Evolutionary conservation across 495 filamentous ascomycete genomes (phyloP).

Genomic region (Xylaria scruposa): DNA sequence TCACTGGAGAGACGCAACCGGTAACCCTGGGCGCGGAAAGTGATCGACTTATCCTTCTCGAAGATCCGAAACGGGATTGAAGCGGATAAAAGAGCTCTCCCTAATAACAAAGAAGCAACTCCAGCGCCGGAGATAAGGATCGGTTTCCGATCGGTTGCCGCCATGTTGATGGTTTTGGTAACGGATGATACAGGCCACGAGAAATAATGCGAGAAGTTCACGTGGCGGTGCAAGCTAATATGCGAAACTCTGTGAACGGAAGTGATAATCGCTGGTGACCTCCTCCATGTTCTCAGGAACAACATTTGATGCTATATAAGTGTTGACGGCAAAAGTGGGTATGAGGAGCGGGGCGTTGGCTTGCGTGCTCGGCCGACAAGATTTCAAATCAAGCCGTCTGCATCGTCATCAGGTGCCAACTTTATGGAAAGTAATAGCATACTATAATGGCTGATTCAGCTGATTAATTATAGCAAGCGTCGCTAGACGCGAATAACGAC

Average conservation of each 20-base stretch:
- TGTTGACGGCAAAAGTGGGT: neutral
- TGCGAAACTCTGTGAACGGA: neutral
- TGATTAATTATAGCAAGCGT: neutral
- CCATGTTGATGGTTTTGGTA: neutral
- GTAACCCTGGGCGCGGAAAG: conserved; percentile 61
- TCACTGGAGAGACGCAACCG: conserved; percentile 58
- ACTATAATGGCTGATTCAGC: conserved; percentile 13
- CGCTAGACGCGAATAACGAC: neutral
- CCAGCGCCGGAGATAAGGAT: conserved; percentile 62
- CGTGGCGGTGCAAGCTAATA: neutral
- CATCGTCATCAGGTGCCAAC: conserved; percentile 3
- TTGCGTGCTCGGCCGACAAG: conserved; percentile 12
- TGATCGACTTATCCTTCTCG: conserved; percentile 57
- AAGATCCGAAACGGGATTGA: conserved; percentile 59
- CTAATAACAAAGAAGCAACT: conserved; percentile 57
- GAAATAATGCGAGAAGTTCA: neutral
- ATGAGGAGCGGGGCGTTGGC: neutral
- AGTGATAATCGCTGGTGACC: neutral
- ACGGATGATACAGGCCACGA: neutral
- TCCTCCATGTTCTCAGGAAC: neutral
- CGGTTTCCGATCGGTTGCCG: conserved; percentile 44
- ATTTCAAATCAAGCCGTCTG: conserved; percentile 11
- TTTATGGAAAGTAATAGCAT: neutral
- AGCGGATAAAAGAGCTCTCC: conserved; percentile 53
- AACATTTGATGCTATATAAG: conserved; percentile 3